Evolutionary conservation across 1,284 basidiomycete genomes (phyloP).

Genomic region (Rhodotorula glutinis): DNA sequence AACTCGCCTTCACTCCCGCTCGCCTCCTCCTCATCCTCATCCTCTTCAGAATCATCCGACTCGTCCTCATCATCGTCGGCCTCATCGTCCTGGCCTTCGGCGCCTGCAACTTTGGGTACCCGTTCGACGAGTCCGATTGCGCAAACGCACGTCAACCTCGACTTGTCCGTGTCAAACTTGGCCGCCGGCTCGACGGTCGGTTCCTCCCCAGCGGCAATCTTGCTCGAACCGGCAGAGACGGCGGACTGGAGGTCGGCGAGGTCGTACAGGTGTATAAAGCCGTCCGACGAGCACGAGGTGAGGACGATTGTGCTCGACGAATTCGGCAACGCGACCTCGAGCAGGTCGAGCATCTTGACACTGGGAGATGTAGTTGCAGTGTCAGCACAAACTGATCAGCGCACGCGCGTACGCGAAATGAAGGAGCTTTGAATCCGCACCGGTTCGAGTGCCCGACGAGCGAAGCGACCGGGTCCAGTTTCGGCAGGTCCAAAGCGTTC

Average conservation of each 20-base stretch:
- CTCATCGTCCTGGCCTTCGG: conserved; percentile 39
- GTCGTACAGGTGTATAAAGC: conserved; percentile 75
- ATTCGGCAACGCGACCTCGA: conserved; percentile 58
- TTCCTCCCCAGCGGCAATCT: conserved; percentile 42
- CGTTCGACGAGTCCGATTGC: conserved; percentile 46
- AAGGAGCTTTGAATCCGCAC: conserved; percentile 49
- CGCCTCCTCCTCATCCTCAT: background rate
- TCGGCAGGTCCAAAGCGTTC: conserved; percentile 35
- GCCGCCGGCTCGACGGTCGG: conserved; percentile 57
- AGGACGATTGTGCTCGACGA: conserved; percentile 60
- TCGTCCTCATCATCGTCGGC: conserved; percentile 45
- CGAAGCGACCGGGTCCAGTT: conserved; percentile 59
- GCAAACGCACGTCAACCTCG: conserved; percentile 69
- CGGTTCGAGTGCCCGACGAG: conserved; percentile 71
- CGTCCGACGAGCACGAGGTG: conserved; percentile 77
- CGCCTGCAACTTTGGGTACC: conserved; percentile 18
- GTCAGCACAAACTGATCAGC: too few species aligned
- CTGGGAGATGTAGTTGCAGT: conserved; percentile 53
- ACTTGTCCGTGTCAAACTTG: conserved; percentile 77
- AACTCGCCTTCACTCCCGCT: background rate
- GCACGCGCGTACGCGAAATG: too few species aligned
- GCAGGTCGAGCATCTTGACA: conserved; percentile 66
- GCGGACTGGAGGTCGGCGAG: conserved; percentile 54
- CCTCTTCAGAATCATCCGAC: conserved; percentile 38
- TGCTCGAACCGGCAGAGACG: background rate